Evolutionary conservation across 257 asterid species (phyloP).

Genomic region (Ilex aquifolium): DNA sequence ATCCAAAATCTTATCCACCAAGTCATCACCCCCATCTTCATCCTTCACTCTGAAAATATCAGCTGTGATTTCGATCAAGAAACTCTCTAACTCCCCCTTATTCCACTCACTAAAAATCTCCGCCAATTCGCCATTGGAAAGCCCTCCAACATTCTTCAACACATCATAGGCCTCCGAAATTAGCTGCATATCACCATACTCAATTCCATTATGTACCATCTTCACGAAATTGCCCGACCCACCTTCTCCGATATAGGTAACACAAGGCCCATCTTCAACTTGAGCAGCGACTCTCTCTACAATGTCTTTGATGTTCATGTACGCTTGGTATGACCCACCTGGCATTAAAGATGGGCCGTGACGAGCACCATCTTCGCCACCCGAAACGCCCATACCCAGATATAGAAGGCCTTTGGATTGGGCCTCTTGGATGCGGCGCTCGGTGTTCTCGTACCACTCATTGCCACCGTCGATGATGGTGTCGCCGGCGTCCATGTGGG

Average conservation of each 20-base stretch:
- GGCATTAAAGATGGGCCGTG: constrained; percentile 89
- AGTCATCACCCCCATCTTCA: constrained; percentile 42
- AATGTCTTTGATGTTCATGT: constrained; percentile 50
- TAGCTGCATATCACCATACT: constrained; percentile 91
- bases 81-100: constrained; percentile 78
- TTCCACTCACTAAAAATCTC: constrained; percentile 81
- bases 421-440: constrained; percentile 58
- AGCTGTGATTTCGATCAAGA: constrained; percentile 72
- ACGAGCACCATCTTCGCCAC: constrained; percentile 91
- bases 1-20: constrained; percentile 85
- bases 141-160: constrained; percentile 64
- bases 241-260: constrained; percentile 80
- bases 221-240: constrained; percentile 90
- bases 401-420: constrained; percentile 50
- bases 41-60: constrained; percentile 77
- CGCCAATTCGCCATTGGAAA: constrained; percentile 57
- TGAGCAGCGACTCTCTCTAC: constrained; percentile 82
- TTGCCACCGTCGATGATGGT: constrained; percentile 88
- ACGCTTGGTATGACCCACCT: constrained; percentile 76
- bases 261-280: constrained; percentile 95
- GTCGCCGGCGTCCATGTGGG: constrained; percentile 87
- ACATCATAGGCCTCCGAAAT: constrained; percentile 88
- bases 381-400: constrained; percentile 93
- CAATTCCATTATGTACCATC: constrained; percentile 93
- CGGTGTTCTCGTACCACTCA: constrained; percentile 96